Conservation (phyloP, 345 rosid species). For the Hypericum androsaemum region DNA sequence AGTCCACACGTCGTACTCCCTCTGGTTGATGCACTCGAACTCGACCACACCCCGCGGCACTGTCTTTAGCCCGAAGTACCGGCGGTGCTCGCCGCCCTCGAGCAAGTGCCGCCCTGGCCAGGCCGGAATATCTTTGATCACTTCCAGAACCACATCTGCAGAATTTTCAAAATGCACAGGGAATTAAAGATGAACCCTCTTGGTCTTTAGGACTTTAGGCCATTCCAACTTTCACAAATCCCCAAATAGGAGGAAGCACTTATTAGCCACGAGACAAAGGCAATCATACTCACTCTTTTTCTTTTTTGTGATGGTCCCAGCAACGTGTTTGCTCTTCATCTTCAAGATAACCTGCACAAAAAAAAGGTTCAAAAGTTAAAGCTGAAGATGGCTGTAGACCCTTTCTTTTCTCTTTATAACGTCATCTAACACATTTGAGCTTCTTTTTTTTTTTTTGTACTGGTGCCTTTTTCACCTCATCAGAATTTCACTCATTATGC, state of each 20-base stretch:
- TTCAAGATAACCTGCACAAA: constrained; percentile 75
- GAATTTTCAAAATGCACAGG: constrained; percentile 15
- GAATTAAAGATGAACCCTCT: constrained; percentile 10
- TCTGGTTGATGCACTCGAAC: constrained; percentile 72
- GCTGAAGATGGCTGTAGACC: constrained; percentile 7
- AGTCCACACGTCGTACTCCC: constrained; percentile 83
- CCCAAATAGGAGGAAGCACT: constrained; percentile 44
- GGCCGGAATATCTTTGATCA: constrained; percentile 62
- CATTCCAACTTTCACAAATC: constrained; percentile 63
- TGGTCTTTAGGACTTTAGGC: constrained; percentile 39
- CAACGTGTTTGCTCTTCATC: constrained; percentile 96
- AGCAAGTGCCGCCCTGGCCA: constrained; percentile 90
- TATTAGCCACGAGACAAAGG: constrained; percentile 33
- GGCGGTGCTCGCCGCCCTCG: constrained; percentile 62
- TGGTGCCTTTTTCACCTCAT: not conserved
- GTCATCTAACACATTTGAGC: too few species aligned
- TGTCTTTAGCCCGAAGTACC: constrained; percentile 74
- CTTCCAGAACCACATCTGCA: constrained; percentile 66
- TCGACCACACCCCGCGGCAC: constrained; percentile 51
- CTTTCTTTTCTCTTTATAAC: too few species aligned
- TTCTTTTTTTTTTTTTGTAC: too few species aligned
- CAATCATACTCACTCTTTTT: constrained; percentile 67
- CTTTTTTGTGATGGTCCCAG: constrained; percentile 94
- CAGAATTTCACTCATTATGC: not conserved
- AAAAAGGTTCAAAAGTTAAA: constrained; percentile 29